Evolutionary conservation across 2,329 filamentous ascomycete genomes (phyloP), one percentile per base, ranked within the genome.

Genomic region (Colletotrichum sp.): DNA sequence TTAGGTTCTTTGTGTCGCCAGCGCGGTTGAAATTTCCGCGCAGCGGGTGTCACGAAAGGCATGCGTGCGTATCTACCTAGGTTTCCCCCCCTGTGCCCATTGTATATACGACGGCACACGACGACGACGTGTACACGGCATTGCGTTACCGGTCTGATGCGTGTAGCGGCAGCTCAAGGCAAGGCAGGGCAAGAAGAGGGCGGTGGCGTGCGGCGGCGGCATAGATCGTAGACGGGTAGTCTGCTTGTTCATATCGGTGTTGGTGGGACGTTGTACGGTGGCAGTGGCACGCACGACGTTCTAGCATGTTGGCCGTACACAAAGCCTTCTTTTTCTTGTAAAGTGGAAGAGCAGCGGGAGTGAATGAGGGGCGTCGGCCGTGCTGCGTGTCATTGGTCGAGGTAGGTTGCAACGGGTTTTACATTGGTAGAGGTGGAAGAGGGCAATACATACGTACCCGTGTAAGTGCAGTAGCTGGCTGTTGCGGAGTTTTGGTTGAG

Each of bases 171-270:
- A 44, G 36, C 36, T 15, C 34, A 36, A 36, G 36, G 8, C 16
- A 8, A 2, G 36, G 36, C 36, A 39, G n/a, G 16, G n/a, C 22
- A 64, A 24, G 62, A 39, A 6, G 15, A 65, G 36, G 32, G 24
- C 26, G 22, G 22, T 8, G 28, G n/a, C 10, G 62, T 48, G 26
- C 15, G 52, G 44, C 22, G 26, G 57, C 16, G 13, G 15, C 68
- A 34, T 64, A 75, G 72, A 75, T 75, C 72, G 72, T 67, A 75
- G 63, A 75, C 72, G 72, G 72, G 72, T 75, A 68, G 72, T 72
- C 63, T 75, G 72, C 69, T 75, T 75, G 69, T 75, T 75, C 72
- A 75, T 63, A 75, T 75, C 72, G 72, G 69, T 34, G 52, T 75
- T 72, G 16, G 72, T 72, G 72, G 16, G 39, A 75, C 72, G 72